Percentiles rank a stretch among this genome's conserved stretches.
Evolutionary conservation across 2,329 filamentous ascomycete species (phyloP).

Genomic region (Dactylella cylindrospora): DNA sequence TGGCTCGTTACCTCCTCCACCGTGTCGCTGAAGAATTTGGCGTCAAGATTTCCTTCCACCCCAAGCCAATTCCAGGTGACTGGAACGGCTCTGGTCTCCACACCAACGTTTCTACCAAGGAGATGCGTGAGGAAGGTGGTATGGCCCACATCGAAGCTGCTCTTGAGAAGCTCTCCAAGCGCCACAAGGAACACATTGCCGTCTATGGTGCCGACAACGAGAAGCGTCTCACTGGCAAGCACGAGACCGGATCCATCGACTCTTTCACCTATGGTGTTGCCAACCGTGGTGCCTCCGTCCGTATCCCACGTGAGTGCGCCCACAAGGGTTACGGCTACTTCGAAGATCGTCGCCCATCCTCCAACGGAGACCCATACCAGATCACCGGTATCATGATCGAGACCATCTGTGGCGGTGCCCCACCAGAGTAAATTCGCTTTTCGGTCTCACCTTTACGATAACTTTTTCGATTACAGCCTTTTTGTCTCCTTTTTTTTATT

Average conservation of each 20-base stretch:
- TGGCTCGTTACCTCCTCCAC: constrained; percentile 83
- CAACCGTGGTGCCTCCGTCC: constrained; percentile 91
- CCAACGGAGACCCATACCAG: constrained; percentile 85
- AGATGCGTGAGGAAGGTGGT: constrained; percentile 86
- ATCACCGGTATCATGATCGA: constrained; percentile 77
- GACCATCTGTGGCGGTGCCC: constrained; percentile 49
- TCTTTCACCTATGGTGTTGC: constrained; percentile 91
- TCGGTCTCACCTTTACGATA: background rate
- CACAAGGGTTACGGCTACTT: constrained; percentile 94
- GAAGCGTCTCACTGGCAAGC: constrained; percentile 83
- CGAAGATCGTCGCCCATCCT: constrained; percentile 78
- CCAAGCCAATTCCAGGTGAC: constrained; percentile 92
- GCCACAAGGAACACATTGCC: constrained; percentile 66
- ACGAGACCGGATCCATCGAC: constrained; percentile 94
- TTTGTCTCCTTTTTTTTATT: constrained; percentile 17
- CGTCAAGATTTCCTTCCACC: constrained; percentile 89
- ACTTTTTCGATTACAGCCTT: constrained; percentile 32
- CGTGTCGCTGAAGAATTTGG: constrained; percentile 95
- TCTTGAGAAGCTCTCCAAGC: constrained; percentile 58
- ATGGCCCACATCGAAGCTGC: constrained; percentile 91
- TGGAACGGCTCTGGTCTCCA: constrained; percentile 97
- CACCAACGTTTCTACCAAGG: constrained; percentile 87
- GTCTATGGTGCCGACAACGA: constrained; percentile 97
- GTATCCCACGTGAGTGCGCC: constrained; percentile 81
- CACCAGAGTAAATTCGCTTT: constrained; percentile 33